Conservation (phyloP, 1,284 basidiomycete genomes). For the Heterobasidion irregulare region DNA sequence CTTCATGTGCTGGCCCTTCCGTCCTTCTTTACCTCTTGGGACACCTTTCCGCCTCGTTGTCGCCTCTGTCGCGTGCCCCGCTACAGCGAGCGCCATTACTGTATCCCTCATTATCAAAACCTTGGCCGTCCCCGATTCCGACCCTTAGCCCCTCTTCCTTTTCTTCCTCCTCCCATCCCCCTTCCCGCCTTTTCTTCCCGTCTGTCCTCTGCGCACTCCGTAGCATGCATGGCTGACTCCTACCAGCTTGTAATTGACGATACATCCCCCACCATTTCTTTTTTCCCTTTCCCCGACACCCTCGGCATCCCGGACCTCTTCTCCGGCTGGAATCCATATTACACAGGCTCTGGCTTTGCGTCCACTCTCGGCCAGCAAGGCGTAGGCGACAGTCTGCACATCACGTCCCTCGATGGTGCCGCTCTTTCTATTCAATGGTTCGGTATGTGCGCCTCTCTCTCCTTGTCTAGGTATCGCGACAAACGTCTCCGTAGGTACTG, state of each 20-base stretch:
- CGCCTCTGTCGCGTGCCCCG: too few species aligned
- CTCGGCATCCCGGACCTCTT: constrained; percentile 35
- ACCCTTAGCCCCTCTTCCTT: not conserved
- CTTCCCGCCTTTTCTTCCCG: constrained; percentile 1
- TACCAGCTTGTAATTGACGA: constrained; percentile 53
- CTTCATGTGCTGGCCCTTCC: too few species aligned
- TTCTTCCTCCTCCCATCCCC: constrained; percentile 1
- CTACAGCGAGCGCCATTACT: too few species aligned
- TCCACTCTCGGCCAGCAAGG: constrained; percentile 34
- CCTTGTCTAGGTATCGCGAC: not conserved
- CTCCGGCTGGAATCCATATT: constrained; percentile 63
- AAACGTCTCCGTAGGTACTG: constrained; percentile 34
- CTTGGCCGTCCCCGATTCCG: too few species aligned
- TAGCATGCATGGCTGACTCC: constrained; percentile 36
- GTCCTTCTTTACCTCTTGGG: too few species aligned
- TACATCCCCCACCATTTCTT: constrained; percentile 54
- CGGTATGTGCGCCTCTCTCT: constrained; percentile 32
- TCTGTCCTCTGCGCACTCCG: not conserved
- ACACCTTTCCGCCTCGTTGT: too few species aligned
- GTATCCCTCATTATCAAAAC: too few species aligned
- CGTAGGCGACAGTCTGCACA: constrained; percentile 48
- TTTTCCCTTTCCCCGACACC: constrained; percentile 51
- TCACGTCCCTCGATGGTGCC: constrained; percentile 49
- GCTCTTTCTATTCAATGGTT: constrained; percentile 48
- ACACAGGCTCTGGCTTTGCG: constrained; percentile 39